A percentile compares a stretch with the other conserved stretches of the same genome.
These are phyloP conservation scores for Citrus reticulata DNA, from an alignment of 345 rosid species.

Conservation along the genomic window DNA sequence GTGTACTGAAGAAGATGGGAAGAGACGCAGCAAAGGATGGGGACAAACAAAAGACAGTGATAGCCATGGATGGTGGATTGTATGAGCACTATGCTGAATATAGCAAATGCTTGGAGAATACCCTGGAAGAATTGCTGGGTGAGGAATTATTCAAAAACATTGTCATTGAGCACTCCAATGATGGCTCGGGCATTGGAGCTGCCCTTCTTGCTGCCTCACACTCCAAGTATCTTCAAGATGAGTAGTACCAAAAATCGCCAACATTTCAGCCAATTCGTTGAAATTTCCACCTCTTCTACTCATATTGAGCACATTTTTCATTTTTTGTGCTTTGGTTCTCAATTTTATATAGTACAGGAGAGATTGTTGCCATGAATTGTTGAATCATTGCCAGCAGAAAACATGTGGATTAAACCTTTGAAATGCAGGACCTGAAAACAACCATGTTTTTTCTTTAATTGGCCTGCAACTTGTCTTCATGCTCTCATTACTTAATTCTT, in stretches of 20 bases:
- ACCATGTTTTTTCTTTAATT: neutral
- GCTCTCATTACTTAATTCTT: neutral
- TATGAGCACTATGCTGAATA: slow-evolving; percentile 66
- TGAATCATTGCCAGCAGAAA: neutral
- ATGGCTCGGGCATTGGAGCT: slow-evolving; percentile 83
- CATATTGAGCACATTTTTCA: neutral
- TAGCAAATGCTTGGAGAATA: slow-evolving; percentile 54
- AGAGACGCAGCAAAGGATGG: slow-evolving; percentile 53
- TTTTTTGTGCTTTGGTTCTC: neutral
- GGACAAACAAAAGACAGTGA: slow-evolving; percentile 50
- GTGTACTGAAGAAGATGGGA: slow-evolving; percentile 74
- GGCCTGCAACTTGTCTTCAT: neutral
- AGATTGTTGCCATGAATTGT: neutral
- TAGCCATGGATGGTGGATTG: slow-evolving; percentile 82
- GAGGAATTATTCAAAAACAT: slow-evolving; percentile 48
- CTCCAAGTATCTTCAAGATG: slow-evolving; percentile 38
- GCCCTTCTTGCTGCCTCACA: slow-evolving; percentile 80
- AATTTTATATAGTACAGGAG: neutral
- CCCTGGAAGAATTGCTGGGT: slow-evolving; percentile 63
- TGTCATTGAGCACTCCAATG: slow-evolving; percentile 48
- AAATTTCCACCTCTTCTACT: neutral
- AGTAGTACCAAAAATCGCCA: slow-evolving; percentile 13
- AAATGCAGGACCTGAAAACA: neutral
- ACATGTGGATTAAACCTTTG: neutral
- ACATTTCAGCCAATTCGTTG: neutral